These are phyloP conservation scores for Galeopsis tetrahit DNA, from an alignment of 257 asterid genomes.

Conservation along the genomic window DNA sequence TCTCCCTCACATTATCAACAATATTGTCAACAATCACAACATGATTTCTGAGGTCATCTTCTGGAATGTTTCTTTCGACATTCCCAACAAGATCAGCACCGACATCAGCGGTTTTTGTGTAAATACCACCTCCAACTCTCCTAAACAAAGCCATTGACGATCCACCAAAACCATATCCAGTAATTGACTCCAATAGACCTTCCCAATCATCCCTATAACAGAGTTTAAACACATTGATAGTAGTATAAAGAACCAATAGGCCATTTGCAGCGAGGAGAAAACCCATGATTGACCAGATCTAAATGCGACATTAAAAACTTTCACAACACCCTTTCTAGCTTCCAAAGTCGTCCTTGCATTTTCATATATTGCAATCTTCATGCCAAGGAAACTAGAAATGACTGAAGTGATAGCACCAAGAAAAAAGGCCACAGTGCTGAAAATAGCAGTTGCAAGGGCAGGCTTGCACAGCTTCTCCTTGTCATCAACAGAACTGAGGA, in stretches of 20 bases:
- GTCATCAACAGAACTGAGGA: constrained; percentile 72
- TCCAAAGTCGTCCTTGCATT: constrained; percentile 30
- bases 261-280: constrained; percentile 88
- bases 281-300: constrained; percentile 90
- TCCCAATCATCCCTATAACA: constrained; percentile 91
- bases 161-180: too few species aligned
- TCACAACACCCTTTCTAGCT: too few species aligned
- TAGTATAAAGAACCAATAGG: constrained; percentile 26
- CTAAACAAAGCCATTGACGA: too few species aligned
- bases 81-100: constrained; percentile 67
- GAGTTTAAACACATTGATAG: constrained; percentile 77
- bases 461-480: too few species aligned
- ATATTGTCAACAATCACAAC: constrained; percentile 88
- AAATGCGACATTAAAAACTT: constrained; percentile 43
- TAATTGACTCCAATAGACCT: constrained; percentile 32
- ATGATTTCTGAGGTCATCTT: constrained; percentile 48
- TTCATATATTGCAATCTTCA: constrained; percentile 92
- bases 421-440: constrained; percentile 78
- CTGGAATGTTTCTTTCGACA: constrained; percentile 40
- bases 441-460: constrained; percentile 64
- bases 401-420: constrained; percentile 90
- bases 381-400: constrained; percentile 85
- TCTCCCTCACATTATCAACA: constrained; percentile 95
- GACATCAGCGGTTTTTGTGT: constrained; percentile 59
- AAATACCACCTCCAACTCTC: too few species aligned